Conservation (phyloP, 352 stramenopile genomes). For the Globisporangium solare region DNA sequence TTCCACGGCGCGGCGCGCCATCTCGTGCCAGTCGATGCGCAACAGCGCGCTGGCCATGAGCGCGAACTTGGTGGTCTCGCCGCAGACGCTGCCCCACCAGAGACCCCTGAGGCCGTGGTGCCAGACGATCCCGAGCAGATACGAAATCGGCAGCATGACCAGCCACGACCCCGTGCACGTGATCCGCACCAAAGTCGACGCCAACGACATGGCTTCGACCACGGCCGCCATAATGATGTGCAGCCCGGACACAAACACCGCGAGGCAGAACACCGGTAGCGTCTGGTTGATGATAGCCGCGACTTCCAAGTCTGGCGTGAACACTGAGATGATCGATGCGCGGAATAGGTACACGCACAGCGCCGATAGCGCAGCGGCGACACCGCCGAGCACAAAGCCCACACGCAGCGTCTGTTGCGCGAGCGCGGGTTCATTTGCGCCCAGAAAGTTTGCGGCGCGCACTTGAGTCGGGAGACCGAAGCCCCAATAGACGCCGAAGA, state of each 20-base stretch:
- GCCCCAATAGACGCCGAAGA: conserved; percentile 83
- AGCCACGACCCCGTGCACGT: conserved; percentile 66
- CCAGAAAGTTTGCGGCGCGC: conserved; percentile 67
- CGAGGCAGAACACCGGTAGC: conserved; percentile 66
- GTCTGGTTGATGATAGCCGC: conserved; percentile 41
- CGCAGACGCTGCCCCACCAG: conserved; percentile 70
- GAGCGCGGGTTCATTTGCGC: conserved; percentile 50
- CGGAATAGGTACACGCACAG: conserved; percentile 47
- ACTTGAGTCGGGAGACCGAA: conserved; percentile 80
- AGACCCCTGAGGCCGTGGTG: conserved; percentile 49
- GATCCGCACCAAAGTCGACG: conserved; percentile 65
- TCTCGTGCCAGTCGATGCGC: conserved; percentile 66
- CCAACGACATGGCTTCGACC: conserved; percentile 76
- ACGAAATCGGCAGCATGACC: conserved; percentile 61
- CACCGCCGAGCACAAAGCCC: conserved; percentile 57
- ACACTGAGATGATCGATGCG: conserved; percentile 41
- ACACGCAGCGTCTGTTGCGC: conserved; percentile 56
- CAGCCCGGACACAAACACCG: conserved; percentile 68
- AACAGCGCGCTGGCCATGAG: conserved; percentile 51
- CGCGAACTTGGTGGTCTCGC: conserved; percentile 70
- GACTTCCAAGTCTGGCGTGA: conserved; percentile 62
- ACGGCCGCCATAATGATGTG: conserved; percentile 77
- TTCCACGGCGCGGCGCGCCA: conserved; percentile 57
- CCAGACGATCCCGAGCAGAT: conserved; percentile 49
- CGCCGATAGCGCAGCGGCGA: conserved; percentile 50